phyloP scores from a whole-genome alignment of 2,329 filamentous ascomycete species.

The Neofusicoccum ribis region DNA sequence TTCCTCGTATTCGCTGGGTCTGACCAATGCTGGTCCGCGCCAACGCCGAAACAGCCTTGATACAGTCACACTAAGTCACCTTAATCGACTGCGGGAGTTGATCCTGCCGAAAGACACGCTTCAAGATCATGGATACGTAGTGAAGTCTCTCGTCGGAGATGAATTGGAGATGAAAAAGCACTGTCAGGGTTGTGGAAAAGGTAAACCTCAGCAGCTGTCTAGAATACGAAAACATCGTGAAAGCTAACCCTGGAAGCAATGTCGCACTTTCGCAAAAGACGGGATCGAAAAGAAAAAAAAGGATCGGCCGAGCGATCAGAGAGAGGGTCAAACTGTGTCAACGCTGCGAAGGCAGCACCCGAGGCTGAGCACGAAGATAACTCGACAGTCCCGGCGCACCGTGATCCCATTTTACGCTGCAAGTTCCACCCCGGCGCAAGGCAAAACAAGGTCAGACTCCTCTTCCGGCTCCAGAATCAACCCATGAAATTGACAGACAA shows the following conservation, averaged over 20 bases:
- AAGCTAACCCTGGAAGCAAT: not conserved
- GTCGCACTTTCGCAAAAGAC: not conserved
- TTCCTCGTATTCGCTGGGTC: too few relatives aligned
- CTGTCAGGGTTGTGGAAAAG: slow-evolving; percentile 23
- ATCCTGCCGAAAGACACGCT: too few relatives aligned
- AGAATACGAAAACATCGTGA: not conserved
- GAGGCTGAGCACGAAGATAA: not conserved
- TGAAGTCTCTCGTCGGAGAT: not conserved
- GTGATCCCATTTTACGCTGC: not conserved
- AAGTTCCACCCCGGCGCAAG: not conserved
- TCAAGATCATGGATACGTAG: too few relatives aligned
- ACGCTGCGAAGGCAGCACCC: too few relatives aligned
- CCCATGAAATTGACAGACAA: not conserved
- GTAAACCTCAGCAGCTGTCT: not conserved
- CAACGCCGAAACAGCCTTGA: too few relatives aligned
- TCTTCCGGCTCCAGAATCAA: too few relatives aligned
- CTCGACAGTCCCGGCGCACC: not conserved
- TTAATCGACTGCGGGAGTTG: too few relatives aligned
- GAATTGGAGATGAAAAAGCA: slow-evolving; percentile 22
- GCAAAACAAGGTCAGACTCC: not conserved
- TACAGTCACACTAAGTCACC: too few relatives aligned
- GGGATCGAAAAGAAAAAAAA: not conserved
- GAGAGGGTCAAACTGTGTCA: not conserved
- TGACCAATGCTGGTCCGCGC: too few relatives aligned
- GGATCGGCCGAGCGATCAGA: too few relatives aligned